Evolutionary conservation across 2,329 filamentous ascomycete species (phyloP).

Genomic region (Talaromyces sp.): DNA sequence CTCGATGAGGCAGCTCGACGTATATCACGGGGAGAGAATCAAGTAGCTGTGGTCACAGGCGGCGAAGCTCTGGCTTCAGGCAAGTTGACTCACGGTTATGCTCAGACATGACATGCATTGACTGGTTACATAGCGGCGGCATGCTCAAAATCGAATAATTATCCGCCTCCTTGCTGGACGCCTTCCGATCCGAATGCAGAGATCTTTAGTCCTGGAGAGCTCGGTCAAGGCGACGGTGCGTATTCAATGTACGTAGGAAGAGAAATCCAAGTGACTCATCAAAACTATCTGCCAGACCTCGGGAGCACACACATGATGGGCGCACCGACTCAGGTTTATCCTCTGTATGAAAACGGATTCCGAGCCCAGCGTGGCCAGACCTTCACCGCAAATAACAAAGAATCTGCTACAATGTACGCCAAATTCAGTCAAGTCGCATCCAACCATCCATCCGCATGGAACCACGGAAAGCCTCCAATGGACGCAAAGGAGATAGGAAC

Average conservation of each 20-base stretch:
- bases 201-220: slow-evolving; percentile 52
- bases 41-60: slow-evolving; percentile 58
- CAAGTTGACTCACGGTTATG: slow-evolving; percentile 23
- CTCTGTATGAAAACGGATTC: slow-evolving; percentile 63
- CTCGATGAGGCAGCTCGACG: slow-evolving; percentile 62
- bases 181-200: slow-evolving; percentile 46
- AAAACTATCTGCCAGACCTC: slow-evolving; percentile 41
- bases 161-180: slow-evolving; percentile 61
- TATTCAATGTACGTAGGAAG: background rate
- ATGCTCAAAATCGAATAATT: slow-evolving; percentile 49
- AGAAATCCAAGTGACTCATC: background rate
- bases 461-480: slow-evolving; percentile 46
- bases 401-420: slow-evolving; percentile 59
- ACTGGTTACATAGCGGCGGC: slow-evolving; percentile 45
- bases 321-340: slow-evolving; percentile 64
- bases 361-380: slow-evolving; percentile 56
- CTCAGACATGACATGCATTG: slow-evolving; percentile 16
- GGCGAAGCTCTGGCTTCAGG: slow-evolving; percentile 61
- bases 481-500: slow-evolving; percentile 53
- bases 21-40: slow-evolving; percentile 52
- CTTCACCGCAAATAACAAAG: slow-evolving; percentile 53
- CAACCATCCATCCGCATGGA: slow-evolving; percentile 56
- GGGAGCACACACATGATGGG: slow-evolving; percentile 58
- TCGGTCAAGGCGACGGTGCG: slow-evolving; percentile 43
- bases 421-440: slow-evolving; percentile 58